A percentile compares a stretch with the other conserved stretches of the same genome.
These are phyloP conservation scores for Saccharomyces hybrid DNA, from an alignment of 1,139 yeast species.

Conservation along the genomic window DNA sequence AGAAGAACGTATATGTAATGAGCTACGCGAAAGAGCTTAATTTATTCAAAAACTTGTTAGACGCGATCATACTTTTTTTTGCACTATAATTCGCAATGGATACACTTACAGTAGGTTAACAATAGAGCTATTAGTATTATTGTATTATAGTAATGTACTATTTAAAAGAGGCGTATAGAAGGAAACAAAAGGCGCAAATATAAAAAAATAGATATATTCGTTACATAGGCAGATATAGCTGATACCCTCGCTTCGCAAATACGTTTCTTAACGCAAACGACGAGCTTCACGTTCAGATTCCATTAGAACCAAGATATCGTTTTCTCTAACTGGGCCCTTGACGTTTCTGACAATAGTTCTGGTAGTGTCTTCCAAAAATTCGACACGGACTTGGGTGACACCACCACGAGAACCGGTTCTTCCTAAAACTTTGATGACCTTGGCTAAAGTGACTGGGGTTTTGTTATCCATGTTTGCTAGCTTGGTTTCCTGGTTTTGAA, in stretches of 20 bases:
- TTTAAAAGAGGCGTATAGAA: neutral
- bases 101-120: neutral
- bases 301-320: conserved; percentile 97
- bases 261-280: conserved; percentile 43
- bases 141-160: neutral
- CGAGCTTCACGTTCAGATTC: conserved; percentile 99
- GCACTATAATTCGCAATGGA: neutral
- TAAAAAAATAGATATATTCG: neutral
- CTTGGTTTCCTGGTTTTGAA: conserved; percentile 1
- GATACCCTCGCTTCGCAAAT: neutral
- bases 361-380: conserved; percentile 95
- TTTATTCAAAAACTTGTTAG: neutral
- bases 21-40: neutral
- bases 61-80: neutral
- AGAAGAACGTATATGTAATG: too few relatives aligned
- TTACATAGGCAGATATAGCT: neutral
- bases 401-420: conserved; percentile 99
- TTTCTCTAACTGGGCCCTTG: conserved; percentile 98
- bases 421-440: conserved; percentile 98
- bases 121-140: neutral
- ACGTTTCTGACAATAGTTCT: conserved; percentile 99
- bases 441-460: conserved; percentile 98
- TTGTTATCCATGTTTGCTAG: conserved; percentile 52
- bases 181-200: neutral
- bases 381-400: conserved; percentile 99